Conservation (phyloP, 768 basidiomycete genomes). For the Boletus speciosus region DNA sequence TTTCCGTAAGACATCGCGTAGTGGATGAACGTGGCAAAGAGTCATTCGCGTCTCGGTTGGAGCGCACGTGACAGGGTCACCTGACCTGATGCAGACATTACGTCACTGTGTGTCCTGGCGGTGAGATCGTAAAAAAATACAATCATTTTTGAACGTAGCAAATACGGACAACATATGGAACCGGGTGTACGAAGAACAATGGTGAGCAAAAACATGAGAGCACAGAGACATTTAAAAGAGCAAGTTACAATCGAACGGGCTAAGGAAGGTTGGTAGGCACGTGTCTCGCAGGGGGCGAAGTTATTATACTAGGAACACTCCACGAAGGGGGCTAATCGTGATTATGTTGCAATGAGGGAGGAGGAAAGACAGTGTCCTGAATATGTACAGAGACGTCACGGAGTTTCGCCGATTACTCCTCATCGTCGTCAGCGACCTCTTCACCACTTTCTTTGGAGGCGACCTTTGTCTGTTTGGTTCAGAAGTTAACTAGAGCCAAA, state of each 20-base stretch:
- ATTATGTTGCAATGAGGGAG: constrained; percentile 18
- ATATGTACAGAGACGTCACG: constrained; percentile 12
- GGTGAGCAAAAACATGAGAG: constrained; percentile 27
- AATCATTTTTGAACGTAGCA: constrained; percentile 29
- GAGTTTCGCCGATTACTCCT: constrained; percentile 31
- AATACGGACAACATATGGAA: constrained; percentile 29
- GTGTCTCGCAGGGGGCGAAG: constrained; percentile 26
- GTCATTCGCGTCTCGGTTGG: background rate
- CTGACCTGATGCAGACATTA: background rate
- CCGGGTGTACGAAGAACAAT: constrained; percentile 20
- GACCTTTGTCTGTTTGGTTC: constrained; percentile 26
- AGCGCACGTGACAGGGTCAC: constrained; percentile 18
- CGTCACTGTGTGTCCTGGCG: background rate
- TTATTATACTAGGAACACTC: constrained; percentile 20
- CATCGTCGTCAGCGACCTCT: constrained; percentile 37
- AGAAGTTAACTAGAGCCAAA: background rate
- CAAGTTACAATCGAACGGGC: constrained; percentile 20
- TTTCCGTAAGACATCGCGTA: constrained; percentile 19
- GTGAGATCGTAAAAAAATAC: constrained; percentile 26
- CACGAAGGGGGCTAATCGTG: constrained; percentile 2
- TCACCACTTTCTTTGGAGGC: constrained; percentile 39
- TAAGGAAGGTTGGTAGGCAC: constrained; percentile 21
- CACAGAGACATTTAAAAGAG: constrained; percentile 18
- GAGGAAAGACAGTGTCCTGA: constrained; percentile 13
- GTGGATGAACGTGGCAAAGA: background rate